Conservation (phyloP, 1,139 yeast genomes). For the Suhomyces anneliseae region DNA sequence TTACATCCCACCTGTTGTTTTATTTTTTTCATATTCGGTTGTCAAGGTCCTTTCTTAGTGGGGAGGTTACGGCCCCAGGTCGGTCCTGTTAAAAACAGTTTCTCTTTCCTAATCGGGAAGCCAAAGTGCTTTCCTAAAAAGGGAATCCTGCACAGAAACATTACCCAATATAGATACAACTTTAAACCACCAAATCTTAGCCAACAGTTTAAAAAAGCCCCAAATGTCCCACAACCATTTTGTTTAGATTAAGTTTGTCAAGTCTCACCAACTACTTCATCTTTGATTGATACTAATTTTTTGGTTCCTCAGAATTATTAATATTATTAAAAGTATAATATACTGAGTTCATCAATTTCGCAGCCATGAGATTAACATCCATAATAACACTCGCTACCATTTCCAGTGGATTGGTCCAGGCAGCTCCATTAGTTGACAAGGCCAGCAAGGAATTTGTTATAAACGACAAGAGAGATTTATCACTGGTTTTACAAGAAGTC, state of each 20-base stretch:
- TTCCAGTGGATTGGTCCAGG: conserved; percentile 13
- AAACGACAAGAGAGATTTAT: conserved; percentile 7
- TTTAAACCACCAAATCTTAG: no score
- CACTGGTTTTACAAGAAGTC: conserved; percentile 15
- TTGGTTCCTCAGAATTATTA: no score
- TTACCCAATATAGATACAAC: conserved; percentile 3
- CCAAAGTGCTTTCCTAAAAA: conserved; percentile 8
- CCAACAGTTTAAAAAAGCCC: conserved; percentile 2
- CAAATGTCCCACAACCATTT: not conserved
- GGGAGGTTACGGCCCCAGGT: not conserved
- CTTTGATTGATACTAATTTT: not conserved
- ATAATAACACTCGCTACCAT: conserved; percentile 18
- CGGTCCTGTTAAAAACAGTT: not conserved
- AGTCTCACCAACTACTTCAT: not conserved
- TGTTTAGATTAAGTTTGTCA: not conserved
- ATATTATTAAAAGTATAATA: not conserved
- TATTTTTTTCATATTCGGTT: no score
- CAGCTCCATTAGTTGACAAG: conserved; percentile 7
- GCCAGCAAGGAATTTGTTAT: conserved; percentile 3
- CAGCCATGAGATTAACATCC: conserved; percentile 19
- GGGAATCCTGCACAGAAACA: conserved; percentile 4
- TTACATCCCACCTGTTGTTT: no score
- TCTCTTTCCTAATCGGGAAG: conserved; percentile 17
- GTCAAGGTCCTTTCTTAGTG: no score
- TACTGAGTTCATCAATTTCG: conserved; percentile 3